Base-by-base conservation (phyloP, 805 yeast species). In the Teunomyces tritomae region DNA sequence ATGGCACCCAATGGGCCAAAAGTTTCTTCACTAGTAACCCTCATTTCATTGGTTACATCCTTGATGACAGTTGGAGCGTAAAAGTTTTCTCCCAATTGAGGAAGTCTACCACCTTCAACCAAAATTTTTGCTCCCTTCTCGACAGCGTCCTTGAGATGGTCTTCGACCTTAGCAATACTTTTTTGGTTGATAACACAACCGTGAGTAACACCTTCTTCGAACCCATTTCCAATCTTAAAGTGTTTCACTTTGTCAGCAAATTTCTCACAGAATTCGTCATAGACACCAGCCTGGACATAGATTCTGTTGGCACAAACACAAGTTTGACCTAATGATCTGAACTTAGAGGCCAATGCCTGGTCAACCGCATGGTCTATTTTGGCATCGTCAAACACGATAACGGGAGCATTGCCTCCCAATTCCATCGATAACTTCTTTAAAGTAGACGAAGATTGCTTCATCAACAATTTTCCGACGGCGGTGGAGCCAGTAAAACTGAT, bases 371-470 rank as follows among this genome's bases (percentile, higher is more conserved):
- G 61, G 43, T 81, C 84, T 9, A 83, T 54, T 52, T 79, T 78
- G 8, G 83, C 83, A 58, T 83, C 87, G 28, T 77, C 76, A 57
- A 83, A 82, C 3, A 82, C 80, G 45, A 83, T 73, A 27, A 81
- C 71, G 27, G 87, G 86, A 7, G 86, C 85, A 62, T 82, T 83
- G 16, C 88, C 87, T 45, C 88, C 88, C 52, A 82, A 64, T 63
- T 83, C 88, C 62, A 83, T 68, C 0, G 85, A 78, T 45, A 83
- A 61, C 57, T 82, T 82, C 61, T 83, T 83, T 61, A 83, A 64
- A 2, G 85, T 79, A 9, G 76, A 68, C 1, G 87, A 68, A 6
- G 80, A 73, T 54, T 80, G 85, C 46, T 72, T 64, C 83, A 81
- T 80, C 52, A 83, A 62, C 42, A 81, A 65, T 58, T 80, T 80